Evolutionary conservation across 2,329 filamentous ascomycete species (phyloP).

Genomic region (Aureobasidium leucospermi): DNA sequence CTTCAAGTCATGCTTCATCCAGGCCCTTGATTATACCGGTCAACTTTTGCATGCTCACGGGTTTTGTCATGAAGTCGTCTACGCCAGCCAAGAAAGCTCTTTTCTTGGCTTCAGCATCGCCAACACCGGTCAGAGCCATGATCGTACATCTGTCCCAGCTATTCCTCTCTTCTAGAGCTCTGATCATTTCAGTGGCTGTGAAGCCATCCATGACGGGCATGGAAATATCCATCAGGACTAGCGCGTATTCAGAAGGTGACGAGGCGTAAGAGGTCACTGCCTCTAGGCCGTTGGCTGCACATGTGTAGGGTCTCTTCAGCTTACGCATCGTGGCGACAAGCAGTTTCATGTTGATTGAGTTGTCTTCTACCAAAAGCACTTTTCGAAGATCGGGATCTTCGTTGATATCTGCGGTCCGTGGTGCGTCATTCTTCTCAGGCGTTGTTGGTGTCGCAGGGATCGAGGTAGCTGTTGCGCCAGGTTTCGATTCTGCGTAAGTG

Average conservation of each 20-base stretch:
- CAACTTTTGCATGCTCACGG: conserved; percentile 24
- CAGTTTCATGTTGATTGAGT: conserved; percentile 26
- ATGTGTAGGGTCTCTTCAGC: conserved; percentile 14
- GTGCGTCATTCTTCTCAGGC: background rate
- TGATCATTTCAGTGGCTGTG: conserved; percentile 24
- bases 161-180: conserved; percentile 21
- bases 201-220: conserved; percentile 31
- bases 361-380: conserved; percentile 28
- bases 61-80: conserved; percentile 28
- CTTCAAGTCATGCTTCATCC: background rate
- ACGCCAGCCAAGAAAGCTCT: conserved; percentile 25
- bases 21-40: conserved; percentile 10
- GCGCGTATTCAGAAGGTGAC: conserved; percentile 30
- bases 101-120: conserved; percentile 20
- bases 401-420: background rate
- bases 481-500: background rate
- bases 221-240: conserved; percentile 43
- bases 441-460: background rate
- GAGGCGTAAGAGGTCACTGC: conserved; percentile 37
- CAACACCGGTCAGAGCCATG: conserved; percentile 28
- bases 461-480: background rate
- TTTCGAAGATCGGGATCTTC: background rate
- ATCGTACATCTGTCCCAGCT: conserved; percentile 17
- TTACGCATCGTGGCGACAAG: conserved; percentile 21
- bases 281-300: conserved; percentile 40